Evolutionary conservation across 1,139 yeast species (phyloP), one percentile per base, ranked within the genome.

Genomic region (Suhomyces bokatorum): DNA sequence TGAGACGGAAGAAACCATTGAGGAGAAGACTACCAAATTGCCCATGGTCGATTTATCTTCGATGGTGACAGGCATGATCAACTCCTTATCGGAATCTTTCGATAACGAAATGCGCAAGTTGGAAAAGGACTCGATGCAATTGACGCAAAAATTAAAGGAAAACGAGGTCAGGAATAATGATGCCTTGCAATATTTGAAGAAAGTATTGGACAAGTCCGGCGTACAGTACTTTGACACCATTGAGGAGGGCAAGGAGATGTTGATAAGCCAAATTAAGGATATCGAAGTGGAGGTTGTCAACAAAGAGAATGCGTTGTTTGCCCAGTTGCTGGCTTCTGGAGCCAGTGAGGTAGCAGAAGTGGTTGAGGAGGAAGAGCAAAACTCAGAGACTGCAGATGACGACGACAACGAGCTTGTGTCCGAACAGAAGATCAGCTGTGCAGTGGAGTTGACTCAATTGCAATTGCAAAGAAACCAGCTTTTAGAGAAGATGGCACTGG

Each of bases 381-480:
- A 66, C 27, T 42, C 50, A 3, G 45, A 46, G 10, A 26, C 34
- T n/a, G 22, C 26, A n/a, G 41, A 35, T 10, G 47, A 49, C 20
- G 46, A 45, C 29, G 54, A 55, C 15, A 54, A 54, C 34, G 59
- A 48, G 13, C 53, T 55, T 24, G 52, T 58, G 22, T 49, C 53
- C 14, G 62, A 64, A 39, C 63, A 57, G 30, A 58, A 53, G 45
- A 45, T 60, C 37, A 58, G 58, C 22, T 48, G 58, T 34, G 70
- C 75, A 4, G 49, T 70, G 13, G 77, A 80, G 47, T 66, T 85
- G 45, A 72, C 85, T 1, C 61, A 71, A 31, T 60, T 81, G 40
- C 91, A 85, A 60, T 55, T 79, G 32, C 66, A 73, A 45, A 70
- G 88, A 54, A 66, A 74, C 29, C 63, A 67, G 28, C 62, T 76